Conservation (phyloP, 2,329 filamentous ascomycete species). For the Aspergillus sp. region DNA sequence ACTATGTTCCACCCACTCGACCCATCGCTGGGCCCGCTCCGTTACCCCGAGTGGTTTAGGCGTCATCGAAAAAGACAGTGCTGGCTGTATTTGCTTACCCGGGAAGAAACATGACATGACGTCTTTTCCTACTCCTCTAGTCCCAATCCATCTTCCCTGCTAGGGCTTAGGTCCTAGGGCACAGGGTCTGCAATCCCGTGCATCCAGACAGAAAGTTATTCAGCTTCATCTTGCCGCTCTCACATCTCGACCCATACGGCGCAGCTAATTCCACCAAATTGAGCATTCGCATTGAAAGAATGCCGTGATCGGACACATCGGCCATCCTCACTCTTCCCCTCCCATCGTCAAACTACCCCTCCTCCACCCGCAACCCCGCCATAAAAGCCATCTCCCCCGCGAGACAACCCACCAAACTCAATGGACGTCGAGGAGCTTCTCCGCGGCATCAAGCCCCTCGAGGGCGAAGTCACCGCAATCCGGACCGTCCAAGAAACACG, state of each 20-base stretch:
- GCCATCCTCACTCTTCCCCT: not conserved
- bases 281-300: not conserved
- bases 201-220: not conserved
- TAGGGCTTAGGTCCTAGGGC: constrained; percentile 33
- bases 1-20: not conserved
- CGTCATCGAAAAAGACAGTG: too few species aligned
- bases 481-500: constrained; percentile 48
- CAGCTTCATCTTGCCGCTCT: not conserved
- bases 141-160: not conserved
- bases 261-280: not conserved
- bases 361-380: constrained; percentile 2
- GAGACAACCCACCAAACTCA: not conserved
- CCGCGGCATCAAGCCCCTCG: constrained; percentile 31
- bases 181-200: constrained; percentile 13
- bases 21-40: too few species aligned
- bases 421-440: constrained; percentile 30
- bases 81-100: not conserved
- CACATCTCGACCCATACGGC: not conserved
- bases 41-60: too few species aligned
- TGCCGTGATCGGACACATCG: not conserved
- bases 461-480: constrained; percentile 42
- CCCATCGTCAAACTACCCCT: not conserved
- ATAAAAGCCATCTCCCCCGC: not conserved
- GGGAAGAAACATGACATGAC: constrained; percentile 6
- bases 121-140: constrained; percentile 5